Base-by-base conservation (phyloP, 176 grass and related monocot genomes). In the Guadua angustifolia region DNA sequence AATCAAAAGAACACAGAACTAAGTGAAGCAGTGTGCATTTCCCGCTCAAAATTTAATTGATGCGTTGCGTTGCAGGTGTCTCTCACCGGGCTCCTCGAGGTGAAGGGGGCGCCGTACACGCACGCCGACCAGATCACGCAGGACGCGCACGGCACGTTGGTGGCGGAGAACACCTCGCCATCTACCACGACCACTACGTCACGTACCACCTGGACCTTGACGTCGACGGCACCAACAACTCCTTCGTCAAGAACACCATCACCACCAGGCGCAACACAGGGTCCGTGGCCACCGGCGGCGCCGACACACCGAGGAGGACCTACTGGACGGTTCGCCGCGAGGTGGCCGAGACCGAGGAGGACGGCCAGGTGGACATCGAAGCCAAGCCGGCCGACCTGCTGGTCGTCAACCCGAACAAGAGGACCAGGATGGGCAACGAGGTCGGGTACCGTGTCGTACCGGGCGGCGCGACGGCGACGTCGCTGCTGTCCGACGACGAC, bases 101-200 rank as follows among this genome's bases (percentile, higher is more conserved):
- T 94, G 38, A 97, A 94, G 71, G 92, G 51, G 25, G 72, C 92
- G 19, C 3, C 38, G 32, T 92, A 90, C 88, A 86, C 73, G 25
- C 86, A 97, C 53, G 73, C 78, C 1, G 86, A 89, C 64, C 57
- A 97, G 73, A 75, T 93, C 78, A 63, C 44, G 19, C 43, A 24
- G 10, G 88, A 94, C 25, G 53, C 79, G 74, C 83, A 89, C 69
- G 88, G 90, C 29, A 87, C 79, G 24, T 75, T 97, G 82, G 73
- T 97, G 16, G 71, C 92, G 0, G 86, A 84, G 69, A 94, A 94
- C 82, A 94, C 88, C 42, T 97, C n/a, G 92, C 87, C 74, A 55
- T 97, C 72, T 93, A 97, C 79, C 92, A 97, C 85, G 95, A 97
- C 82, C 95, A 93, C 76, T 93, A 93, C 66, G n/a, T 94, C 2